Evolutionary conservation across 176 grass and related monocot species (phyloP).

Genomic region (Eragrostis curvula): DNA sequence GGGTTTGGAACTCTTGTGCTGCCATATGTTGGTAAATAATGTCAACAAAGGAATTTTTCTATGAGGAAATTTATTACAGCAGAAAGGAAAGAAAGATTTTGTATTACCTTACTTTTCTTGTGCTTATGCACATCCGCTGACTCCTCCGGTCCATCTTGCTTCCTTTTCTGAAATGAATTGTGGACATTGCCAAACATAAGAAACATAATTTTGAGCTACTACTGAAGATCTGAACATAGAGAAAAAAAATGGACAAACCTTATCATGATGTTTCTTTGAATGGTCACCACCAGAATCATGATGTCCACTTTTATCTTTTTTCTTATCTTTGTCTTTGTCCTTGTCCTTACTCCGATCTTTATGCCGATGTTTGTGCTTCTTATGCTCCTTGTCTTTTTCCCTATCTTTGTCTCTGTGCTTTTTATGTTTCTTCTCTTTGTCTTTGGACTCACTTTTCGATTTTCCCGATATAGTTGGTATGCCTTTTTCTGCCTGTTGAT

Average conservation of each 20-base stretch:
- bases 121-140: conserved; percentile 64
- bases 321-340: conserved; percentile 86
- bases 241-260: conserved; percentile 54
- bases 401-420: conserved; percentile 88
- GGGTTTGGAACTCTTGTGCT: conserved; percentile 69
- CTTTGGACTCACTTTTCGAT: conserved; percentile 78
- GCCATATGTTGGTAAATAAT: conserved; percentile 7
- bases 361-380: conserved; percentile 95
- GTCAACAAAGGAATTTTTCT: conserved; percentile 24
- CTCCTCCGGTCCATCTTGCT: conserved; percentile 64
- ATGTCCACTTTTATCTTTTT: conserved; percentile 93
- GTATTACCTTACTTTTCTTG: conserved; percentile 75
- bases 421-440: conserved; percentile 98
- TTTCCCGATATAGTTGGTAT: conserved; percentile 79
- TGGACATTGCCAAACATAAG: conserved; percentile 14
- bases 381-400: conserved; percentile 96
- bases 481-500: conserved; percentile 79
- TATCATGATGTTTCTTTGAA: conserved; percentile 88
- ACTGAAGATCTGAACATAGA: conserved; percentile 12
- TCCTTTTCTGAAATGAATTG: conserved; percentile 56
- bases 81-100: conserved; percentile 28
- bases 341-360: conserved; percentile 93
- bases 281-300: conserved; percentile 77
- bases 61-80: background rate
- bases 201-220: background rate